These are phyloP conservation scores for Vaccinium vitisidaea DNA, from an alignment of 148 eudicot genomes.

Conservation along the genomic window DNA sequence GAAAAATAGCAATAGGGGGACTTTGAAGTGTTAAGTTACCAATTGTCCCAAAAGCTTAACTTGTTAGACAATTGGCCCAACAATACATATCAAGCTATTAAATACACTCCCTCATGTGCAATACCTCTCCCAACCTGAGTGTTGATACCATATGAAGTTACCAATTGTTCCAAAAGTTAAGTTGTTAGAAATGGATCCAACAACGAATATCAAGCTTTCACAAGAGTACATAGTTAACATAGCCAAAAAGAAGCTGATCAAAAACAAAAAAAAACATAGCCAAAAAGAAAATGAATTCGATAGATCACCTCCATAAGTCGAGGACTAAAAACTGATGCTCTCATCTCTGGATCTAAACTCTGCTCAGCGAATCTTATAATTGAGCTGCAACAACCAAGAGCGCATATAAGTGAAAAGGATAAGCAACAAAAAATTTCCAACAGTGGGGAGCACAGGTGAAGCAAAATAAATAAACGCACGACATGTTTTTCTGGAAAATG, in stretches of 20 bases:
- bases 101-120: background rate
- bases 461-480: background rate
- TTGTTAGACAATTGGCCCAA: no score
- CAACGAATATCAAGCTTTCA: background rate
- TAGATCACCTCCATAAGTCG: constrained; percentile 92
- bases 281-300: background rate
- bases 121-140: background rate
- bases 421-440: background rate
- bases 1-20: background rate
- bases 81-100: no score
- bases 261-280: no score
- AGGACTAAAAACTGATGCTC: constrained; percentile 87
- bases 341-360: constrained; percentile 68
- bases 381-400: constrained; percentile 52
- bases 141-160: background rate
- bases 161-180: background rate
- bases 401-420: constrained; percentile 6
- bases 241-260: background rate
- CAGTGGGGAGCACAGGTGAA: background rate
- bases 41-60: no score
- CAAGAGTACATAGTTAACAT: constrained; percentile 2
- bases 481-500: background rate
- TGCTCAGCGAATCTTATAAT: constrained; percentile 84
- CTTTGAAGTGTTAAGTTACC: no score
- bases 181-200: background rate